Evolutionary conservation across 768 basidiomycete genomes (phyloP).

Genomic region (Lactarius indigo): DNA sequence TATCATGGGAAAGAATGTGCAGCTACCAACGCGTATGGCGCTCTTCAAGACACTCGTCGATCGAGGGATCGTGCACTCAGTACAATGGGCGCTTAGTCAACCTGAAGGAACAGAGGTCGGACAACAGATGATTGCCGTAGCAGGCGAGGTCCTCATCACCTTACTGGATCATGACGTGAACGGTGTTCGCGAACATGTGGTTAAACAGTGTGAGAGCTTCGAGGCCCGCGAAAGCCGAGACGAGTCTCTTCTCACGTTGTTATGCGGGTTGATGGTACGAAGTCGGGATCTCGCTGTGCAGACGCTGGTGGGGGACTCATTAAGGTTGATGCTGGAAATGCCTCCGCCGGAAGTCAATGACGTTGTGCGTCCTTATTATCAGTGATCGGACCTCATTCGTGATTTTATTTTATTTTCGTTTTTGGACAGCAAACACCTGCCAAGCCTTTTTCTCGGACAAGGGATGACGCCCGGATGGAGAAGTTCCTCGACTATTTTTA

Average conservation of each 20-base stretch:
- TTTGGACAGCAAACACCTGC: slow-evolving; percentile 13
- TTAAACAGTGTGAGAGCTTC: slow-evolving; percentile 72
- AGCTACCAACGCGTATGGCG: slow-evolving; percentile 77
- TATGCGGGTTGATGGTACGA: slow-evolving; percentile 72
- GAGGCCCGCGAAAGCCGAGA: slow-evolving; percentile 58
- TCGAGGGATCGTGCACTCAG: slow-evolving; percentile 82
- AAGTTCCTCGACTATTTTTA: slow-evolving; percentile 93
- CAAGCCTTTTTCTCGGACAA: slow-evolving; percentile 53
- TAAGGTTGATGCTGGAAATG: slow-evolving; percentile 80
- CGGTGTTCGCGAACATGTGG: slow-evolving; percentile 78
- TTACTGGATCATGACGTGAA: slow-evolving; percentile 89
- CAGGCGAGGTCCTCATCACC: slow-evolving; percentile 79
- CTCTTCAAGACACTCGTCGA: slow-evolving; percentile 88
- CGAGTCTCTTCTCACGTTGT: slow-evolving; percentile 70
- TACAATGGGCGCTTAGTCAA: slow-evolving; percentile 86
- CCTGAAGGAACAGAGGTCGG: slow-evolving; percentile 52
- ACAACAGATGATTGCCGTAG: slow-evolving; percentile 68
- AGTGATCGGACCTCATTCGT: slow-evolving; percentile 1
- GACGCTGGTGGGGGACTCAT: slow-evolving; percentile 84
- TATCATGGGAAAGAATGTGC: slow-evolving; percentile 95
- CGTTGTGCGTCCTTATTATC: slow-evolving; percentile 20
- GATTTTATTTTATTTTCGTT: neutral
- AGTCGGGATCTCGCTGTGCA: slow-evolving; percentile 85
- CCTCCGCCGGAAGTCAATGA: slow-evolving; percentile 40
- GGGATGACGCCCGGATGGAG: slow-evolving; percentile 84